Base-by-base conservation (phyloP, 805 yeast genomes). In the Metschnikowia lochheadii region DNA sequence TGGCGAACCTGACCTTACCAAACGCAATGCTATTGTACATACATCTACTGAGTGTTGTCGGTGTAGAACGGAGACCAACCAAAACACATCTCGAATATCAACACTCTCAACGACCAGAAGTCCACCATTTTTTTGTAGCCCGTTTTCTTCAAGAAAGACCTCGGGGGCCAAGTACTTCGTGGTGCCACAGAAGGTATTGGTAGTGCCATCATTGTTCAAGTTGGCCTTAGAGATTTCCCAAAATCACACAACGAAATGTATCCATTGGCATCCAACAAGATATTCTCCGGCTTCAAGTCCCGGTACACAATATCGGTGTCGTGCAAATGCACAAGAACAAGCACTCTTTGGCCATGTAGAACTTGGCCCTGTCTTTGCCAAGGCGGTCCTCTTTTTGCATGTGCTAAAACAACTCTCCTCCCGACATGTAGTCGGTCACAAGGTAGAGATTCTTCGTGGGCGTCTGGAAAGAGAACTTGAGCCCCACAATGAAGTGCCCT, bases 1-100 rank as follows among this genome's bases (percentile, higher is more conserved):
- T 89, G 45, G 99, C 99, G 69, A 94, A 94, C 63, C 96, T 80
- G 41, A 94, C 98, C 68, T 92, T 94, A 55, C 99, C 99, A 70
- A 89, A 94, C 3, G 98, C 99, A 73, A 94, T 94, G 71, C 94
- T 94, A 73, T 92, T 94, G 73, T n/a, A n/a, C n/a, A n/a, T 94
- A 94, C 99, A 94, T 94, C 69, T 94, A 97, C 73, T 94, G 98
- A 45, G 96, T 90, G 68, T 89, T 92, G 56, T 92, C 97, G 26
- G 98, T 98, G 63, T 89, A 94, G 68, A 94, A 94, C 49, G 99
- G 99, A 4, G 96, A 87, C 99, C 98, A 94, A 46, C 99, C 99
- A 73, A 98, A 94, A 69, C 98, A 91, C 99, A 94, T 94, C 73
- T 94, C 99, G 69, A 94, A 94, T 42, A 94, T 90, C 51, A 94